phyloP scores from a whole-genome alignment of 768 basidiomycete species.

The Multifurca ochricompacta region DNA sequence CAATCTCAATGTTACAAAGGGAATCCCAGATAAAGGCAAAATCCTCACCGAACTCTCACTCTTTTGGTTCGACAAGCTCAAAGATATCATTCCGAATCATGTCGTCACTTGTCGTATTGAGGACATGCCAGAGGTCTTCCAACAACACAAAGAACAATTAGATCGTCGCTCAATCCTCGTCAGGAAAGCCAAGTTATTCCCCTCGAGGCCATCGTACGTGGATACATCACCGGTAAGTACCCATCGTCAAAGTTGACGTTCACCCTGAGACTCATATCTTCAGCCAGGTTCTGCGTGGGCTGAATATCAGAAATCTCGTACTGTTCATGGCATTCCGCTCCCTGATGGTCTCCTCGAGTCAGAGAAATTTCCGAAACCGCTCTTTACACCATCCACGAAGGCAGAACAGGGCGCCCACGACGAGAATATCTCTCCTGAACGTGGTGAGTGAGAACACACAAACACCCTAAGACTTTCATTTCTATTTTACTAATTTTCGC shows the following conservation, averaged over 20 bases:
- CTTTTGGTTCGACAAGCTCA: conserved; percentile 91
- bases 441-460: conserved; percentile 62
- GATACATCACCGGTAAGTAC: conserved; percentile 84
- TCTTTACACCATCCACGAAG: conserved; percentile 97
- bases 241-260: background rate
- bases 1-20: too few species aligned
- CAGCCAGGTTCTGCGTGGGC: conserved; percentile 90
- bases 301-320: conserved; percentile 84
- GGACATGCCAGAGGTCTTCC: conserved; percentile 76
- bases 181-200: conserved; percentile 81
- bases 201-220: conserved; percentile 92
- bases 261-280: background rate
- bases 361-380: conserved; percentile 66
- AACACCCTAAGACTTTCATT: background rate
- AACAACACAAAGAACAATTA: conserved; percentile 66
- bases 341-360: conserved; percentile 79
- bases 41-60: conserved; percentile 84
- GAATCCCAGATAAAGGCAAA: conserved; percentile 89
- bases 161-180: conserved; percentile 89
- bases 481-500: background rate
- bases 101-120: conserved; percentile 70
- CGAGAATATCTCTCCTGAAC: conserved; percentile 96
- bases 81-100: conserved; percentile 79
- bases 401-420: conserved; percentile 92
- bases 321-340: conserved; percentile 78